Evolutionary conservation across 1,139 yeast species (phyloP), one percentile per base, ranked within the genome.

Genomic region (Pneumocystis murina): DNA sequence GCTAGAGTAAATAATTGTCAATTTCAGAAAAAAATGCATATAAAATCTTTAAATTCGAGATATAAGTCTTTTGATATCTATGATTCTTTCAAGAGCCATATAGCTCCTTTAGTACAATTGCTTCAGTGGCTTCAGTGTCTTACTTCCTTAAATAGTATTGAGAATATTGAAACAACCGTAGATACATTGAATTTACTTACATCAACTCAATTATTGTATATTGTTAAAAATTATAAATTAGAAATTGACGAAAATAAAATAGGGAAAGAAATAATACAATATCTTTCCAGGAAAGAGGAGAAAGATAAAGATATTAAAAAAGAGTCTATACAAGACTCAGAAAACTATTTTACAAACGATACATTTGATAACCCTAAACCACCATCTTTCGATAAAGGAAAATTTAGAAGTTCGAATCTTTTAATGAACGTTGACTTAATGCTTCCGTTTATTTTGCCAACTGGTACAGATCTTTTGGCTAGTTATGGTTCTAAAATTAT

Each of bases 41-140:
- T 59, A 20, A 59, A 59, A 33, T 35, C 28, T 41, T 55, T 59
- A 55, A 17, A 72, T 70, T 63, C 70, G 71, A 70, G 73, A 76
- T 66, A 61, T 76, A 75, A 55, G 70, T 72, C 55, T 70, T 71
- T 30, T 75, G 24, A 38, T 20, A 57, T 59, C 5, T 36, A 41
- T 24, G 79, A 64, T 80, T 87, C 54, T 85, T 94, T 12, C 2
- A 83, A 82, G 62, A 75, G 76, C 38, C 90, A 87, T 67, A 77
- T 90, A 64, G 82, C 82, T 65, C 91, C 96, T 0, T 78, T 88
- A 1, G 82, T 86, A 64, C 94, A 91, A 72, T 74, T 92, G 41
- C 75, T 92, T 66, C 97, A 92, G 73, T 91, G 96, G 90, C 76
- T 91, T 62, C 97, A 92, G 72, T 86, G 92, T 62, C 82, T 90